Conservation (phyloP, 2,329 filamentous ascomycete genomes). For the Stachybotrys chartarum region DNA sequence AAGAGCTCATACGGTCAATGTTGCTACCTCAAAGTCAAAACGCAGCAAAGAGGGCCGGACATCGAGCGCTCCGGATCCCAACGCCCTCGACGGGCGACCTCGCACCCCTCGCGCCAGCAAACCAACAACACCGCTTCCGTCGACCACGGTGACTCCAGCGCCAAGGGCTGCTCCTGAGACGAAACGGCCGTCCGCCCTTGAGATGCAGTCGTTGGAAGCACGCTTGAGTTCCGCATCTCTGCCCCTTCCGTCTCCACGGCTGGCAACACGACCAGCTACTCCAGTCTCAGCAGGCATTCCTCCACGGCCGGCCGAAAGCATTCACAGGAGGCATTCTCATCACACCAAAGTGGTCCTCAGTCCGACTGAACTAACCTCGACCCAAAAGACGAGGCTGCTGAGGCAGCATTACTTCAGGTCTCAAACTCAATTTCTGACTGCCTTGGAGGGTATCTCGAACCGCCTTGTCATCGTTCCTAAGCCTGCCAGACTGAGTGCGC, state of each 20-base stretch:
- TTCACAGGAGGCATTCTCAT: conserved; percentile 54
- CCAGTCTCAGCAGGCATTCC: conserved; percentile 48
- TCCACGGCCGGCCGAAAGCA: conserved; percentile 37
- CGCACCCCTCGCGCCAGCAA: conserved; percentile 16
- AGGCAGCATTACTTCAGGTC: conserved; percentile 78
- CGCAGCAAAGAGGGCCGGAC: conserved; percentile 39
- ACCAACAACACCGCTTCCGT: not conserved
- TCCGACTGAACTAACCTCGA: conserved; percentile 53
- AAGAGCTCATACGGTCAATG: conserved; percentile 62
- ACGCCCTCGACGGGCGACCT: conserved; percentile 16
- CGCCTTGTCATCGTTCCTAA: conserved; percentile 78
- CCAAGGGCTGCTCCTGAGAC: conserved; percentile 24
- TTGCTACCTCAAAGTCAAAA: conserved; percentile 41
- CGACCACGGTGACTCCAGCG: conserved; percentile 12
- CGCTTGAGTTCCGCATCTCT: conserved; percentile 62
- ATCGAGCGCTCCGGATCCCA: conserved; percentile 32
- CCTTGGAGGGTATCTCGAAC: conserved; percentile 77
- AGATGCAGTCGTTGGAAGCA: conserved; percentile 48
- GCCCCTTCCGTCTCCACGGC: conserved; percentile 52
- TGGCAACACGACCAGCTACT: conserved; percentile 46
- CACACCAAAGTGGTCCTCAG: conserved; percentile 48
- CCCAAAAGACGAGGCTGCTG: conserved; percentile 65
- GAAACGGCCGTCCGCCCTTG: conserved; percentile 42
- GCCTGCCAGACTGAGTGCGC: conserved; percentile 69
- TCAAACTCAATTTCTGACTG: conserved; percentile 73